Evolutionary conservation across 805 yeast genomes (phyloP), one percentile per base, ranked within the genome.

Genomic region (Starmera amethionina): DNA sequence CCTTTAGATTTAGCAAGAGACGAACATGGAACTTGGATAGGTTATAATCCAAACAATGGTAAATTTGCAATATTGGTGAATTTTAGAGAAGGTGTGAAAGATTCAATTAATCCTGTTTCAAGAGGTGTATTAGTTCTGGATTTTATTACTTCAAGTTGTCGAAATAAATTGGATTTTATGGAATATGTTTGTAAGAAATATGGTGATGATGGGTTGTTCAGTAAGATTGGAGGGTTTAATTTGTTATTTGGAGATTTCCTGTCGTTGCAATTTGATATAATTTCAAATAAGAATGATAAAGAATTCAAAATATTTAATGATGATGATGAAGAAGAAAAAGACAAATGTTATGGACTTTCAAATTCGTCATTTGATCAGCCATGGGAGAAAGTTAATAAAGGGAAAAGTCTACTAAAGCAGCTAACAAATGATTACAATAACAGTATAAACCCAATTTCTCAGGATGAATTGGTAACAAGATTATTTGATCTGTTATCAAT

Each of bases 21-120:
- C 2, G 88, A 78, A 41, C 85, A 76, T 46, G 97, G 98, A 1
- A 85, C 97, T 0, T 93, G 98, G 98, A 75, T 86, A 2, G 97
- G 95, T 0, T 70, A 82, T 2, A 69, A 76, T 33, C 51, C 53
- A 6, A 64, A 64, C 28, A 55, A 49, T 3, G 86, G 86, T 0
- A 68, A 70, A 43, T 42, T 89, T 2, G 83, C 94, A 0, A 82
- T 82, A 3, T 67, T 90, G 25, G 79, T 93, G 14, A 90, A 90
- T 55, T 78, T 75, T 55, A 63, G 84, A 37, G 93, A 82, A 49
- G 58, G 60, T 7, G 41, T 46, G 8, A 52, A 38, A 46, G 44
- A 45, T 11, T n/a, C 42, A 2, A 36, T 44, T n/a, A 49, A 49
- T 39, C 50, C 51, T 1, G 50, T 56, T 10, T 72, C 75, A 4